Evolutionary conservation across 2,329 filamentous ascomycete genomes (phyloP).

Genomic region (Penicillium glabrum): DNA sequence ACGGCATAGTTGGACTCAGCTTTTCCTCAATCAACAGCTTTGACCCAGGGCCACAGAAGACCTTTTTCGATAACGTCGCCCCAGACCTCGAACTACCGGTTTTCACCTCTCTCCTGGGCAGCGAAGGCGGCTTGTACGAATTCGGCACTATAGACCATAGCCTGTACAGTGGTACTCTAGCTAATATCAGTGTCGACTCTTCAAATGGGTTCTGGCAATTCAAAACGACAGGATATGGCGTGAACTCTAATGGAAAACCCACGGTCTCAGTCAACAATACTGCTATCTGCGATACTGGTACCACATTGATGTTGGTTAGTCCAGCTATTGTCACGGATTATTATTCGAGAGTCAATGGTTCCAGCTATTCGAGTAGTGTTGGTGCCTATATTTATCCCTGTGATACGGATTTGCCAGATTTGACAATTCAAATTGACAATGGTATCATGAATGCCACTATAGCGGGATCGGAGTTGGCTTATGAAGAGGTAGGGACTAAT

Average conservation of each 20-base stretch:
- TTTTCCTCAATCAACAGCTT: constrained; percentile 67
- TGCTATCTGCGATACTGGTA: constrained; percentile 68
- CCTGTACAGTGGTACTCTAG: constrained; percentile 63
- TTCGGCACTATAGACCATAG: constrained; percentile 68
- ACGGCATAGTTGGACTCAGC: constrained; percentile 69
- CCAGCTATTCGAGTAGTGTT: constrained; percentile 44
- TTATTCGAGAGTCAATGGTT: constrained; percentile 56
- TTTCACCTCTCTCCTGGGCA: constrained; percentile 69
- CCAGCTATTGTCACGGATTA: constrained; percentile 59
- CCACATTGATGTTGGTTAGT: constrained; percentile 64
- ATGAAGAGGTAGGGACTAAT: constrained; percentile 51
- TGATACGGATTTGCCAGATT: constrained; percentile 51
- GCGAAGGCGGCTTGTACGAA: constrained; percentile 64
- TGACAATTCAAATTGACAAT: constrained; percentile 56
- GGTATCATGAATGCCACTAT: constrained; percentile 53
- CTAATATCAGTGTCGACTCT: constrained; percentile 62
- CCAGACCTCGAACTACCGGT: constrained; percentile 62
- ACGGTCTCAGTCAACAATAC: constrained; percentile 17
- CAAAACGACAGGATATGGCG: constrained; percentile 55
- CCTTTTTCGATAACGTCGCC: constrained; percentile 72
- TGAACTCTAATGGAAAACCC: constrained; percentile 40
- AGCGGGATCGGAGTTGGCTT: constrained; percentile 57
- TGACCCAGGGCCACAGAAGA: constrained; percentile 62
- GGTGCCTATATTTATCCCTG: constrained; percentile 62
- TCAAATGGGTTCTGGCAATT: constrained; percentile 70